phyloP scores from a whole-genome alignment of 768 basidiomycete genomes.

The Pisolithus sp. region DNA sequence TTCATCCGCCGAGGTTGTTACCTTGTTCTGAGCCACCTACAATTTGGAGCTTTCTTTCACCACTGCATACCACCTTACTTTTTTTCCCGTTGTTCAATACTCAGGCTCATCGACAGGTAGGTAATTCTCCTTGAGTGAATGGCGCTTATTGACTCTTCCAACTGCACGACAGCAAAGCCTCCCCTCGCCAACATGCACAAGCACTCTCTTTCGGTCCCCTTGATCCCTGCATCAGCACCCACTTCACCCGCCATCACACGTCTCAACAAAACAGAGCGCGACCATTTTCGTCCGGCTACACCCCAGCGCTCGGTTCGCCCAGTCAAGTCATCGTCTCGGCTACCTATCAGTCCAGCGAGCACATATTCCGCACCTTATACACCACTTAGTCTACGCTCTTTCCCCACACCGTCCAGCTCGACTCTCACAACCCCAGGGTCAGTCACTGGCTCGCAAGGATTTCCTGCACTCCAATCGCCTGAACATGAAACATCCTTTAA shows the following conservation, averaged over 20 bases:
- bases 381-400: constrained; percentile 62
- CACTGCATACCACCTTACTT: constrained; percentile 19
- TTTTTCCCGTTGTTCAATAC: constrained; percentile 7
- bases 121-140: not conserved
- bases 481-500: constrained; percentile 28
- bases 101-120: constrained; percentile 18
- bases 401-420: constrained; percentile 44
- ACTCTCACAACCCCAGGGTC: constrained; percentile 54
- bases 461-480: constrained; percentile 38
- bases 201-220: constrained; percentile 24
- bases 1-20: constrained; percentile 5
- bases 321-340: constrained; percentile 41
- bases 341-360: constrained; percentile 56
- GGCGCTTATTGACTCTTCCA: not conserved
- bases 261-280: constrained; percentile 25
- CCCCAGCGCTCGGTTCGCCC: constrained; percentile 54
- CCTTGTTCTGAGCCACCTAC: constrained; percentile 18
- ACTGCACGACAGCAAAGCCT: constrained; percentile 5
- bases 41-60: constrained; percentile 12
- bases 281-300: constrained; percentile 44
- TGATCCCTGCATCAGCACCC: constrained; percentile 37
- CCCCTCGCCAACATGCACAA: constrained; percentile 23
- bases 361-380: constrained; percentile 54
- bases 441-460: constrained; percentile 33
- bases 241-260: constrained; percentile 37